A percentile compares a stretch with the other conserved stretches of the same genome.
These are phyloP conservation scores for Kuraishia piskuri DNA, from an alignment of 805 yeast species.

Conservation along the genomic window DNA sequence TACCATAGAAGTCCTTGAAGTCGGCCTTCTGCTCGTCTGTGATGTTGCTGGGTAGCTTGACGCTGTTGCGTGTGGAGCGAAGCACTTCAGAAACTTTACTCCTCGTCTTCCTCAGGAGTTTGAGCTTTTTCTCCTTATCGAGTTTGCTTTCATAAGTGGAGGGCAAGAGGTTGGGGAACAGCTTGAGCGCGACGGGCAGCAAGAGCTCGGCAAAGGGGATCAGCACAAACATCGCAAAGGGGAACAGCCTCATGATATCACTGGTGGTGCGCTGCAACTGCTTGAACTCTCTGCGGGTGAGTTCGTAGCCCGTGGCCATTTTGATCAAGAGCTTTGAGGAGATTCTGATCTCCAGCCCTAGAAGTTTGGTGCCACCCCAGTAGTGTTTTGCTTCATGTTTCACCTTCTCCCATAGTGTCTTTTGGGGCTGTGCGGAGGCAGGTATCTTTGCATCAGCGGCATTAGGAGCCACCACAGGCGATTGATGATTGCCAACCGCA, in stretches of 20 bases:
- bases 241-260: slow-evolving; percentile 81
- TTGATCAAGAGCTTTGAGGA: slow-evolving; percentile 75
- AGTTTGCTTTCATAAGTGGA: slow-evolving; percentile 73
- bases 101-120: slow-evolving; percentile 50
- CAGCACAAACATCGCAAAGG: slow-evolving; percentile 81
- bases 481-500: neutral
- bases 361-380: slow-evolving; percentile 88
- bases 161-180: slow-evolving; percentile 89
- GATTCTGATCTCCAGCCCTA: slow-evolving; percentile 82
- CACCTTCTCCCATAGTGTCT: slow-evolving; percentile 73
- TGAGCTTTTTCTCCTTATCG: slow-evolving; percentile 48
- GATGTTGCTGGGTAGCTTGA: slow-evolving; percentile 56
- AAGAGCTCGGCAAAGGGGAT: slow-evolving; percentile 94
- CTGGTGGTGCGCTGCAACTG: slow-evolving; percentile 82
- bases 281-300: slow-evolving; percentile 81
- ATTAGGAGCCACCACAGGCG: neutral
- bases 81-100: slow-evolving; percentile 50
- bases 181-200: slow-evolving; percentile 76
- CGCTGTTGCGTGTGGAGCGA: slow-evolving; percentile 64
- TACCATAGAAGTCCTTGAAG: slow-evolving; percentile 69
- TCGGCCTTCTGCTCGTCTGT: slow-evolving; percentile 66
- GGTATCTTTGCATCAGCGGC: neutral
- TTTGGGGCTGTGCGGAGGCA: slow-evolving; percentile 17
- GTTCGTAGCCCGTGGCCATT: slow-evolving; percentile 81
- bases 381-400: slow-evolving; percentile 87